Evolutionary conservation across 2,329 filamentous ascomycete genomes (phyloP), one percentile per base, ranked within the genome.

Genomic region (Aspergillus sp.): DNA sequence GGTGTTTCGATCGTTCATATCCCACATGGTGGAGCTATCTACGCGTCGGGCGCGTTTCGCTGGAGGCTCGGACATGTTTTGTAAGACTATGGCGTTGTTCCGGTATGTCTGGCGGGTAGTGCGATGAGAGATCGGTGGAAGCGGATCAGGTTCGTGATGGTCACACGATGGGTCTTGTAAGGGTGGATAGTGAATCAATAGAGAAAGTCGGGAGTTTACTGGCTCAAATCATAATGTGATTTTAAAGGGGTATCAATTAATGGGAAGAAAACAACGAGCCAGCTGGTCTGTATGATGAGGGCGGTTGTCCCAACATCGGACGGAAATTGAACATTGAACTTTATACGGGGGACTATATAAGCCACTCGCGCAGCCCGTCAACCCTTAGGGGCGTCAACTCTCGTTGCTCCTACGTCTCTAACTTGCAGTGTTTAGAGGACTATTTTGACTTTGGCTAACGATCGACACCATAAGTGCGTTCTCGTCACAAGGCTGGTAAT

Each of bases 11-110:
- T 73, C 69, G 48, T 71, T 68, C 51, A 67, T 64, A 56, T 87
- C 84, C 81, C 82, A 83, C 78, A 83, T 83, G 48, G 81, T 76
- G 47, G 79, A 79, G 68, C 79, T 83, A 60, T 86, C 83, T n/a
- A 76, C 76, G 45, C 76, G 70, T 53, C 77, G 75, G 17, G 76
- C 66, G 47, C 79, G 78, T 65, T 80, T 81, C 48, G 76, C 68
- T 54, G 80, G 74, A 59, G 76, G 77, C 60, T 82, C 80, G 20
- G 79, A 69, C 81, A 83, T 83, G 45, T 24, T 68, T 45, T 11
- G 35, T 52, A 41, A 50, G 54, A 51, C 26, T 44, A 44, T 43
- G 33, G n/a, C 8, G 14, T 41, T 10, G 40, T 47, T 30, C 8
- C 4, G 13, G 11, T n/a, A 38, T 38, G 35, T 38, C 16, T 38